Base-by-base conservation (phyloP, 1,284 basidiomycete species). In the Cutaneotrichosporon spelunceum region DNA sequence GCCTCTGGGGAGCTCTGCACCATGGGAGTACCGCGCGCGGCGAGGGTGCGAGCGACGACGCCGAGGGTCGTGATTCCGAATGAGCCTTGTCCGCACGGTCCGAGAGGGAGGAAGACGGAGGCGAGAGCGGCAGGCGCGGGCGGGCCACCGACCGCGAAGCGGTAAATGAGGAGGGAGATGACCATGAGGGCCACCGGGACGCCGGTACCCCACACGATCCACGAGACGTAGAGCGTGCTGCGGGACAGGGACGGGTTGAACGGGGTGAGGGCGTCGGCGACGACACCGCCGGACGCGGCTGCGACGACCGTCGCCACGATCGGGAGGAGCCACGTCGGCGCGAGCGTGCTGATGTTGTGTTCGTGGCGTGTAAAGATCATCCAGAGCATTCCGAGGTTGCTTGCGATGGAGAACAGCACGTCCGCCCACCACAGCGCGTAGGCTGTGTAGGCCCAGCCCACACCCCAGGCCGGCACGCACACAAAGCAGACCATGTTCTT, bases 351-450 rank as follows among this genome's bases (percentile, higher is more conserved):
- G 5, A 86, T 72, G 1, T 83, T 79, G 68, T 89, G 86, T 2
- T 78, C 77, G 39, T 91, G 89, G 9, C 80, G 76, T 0, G 84
- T 85, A 61, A 86, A 83, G 84, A 87, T 88, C 68, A 36, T 6
- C 27, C 39, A 57, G 21, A 61, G 24, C 60, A 61, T 61, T 49
- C 60, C 60, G 7, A 61, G 34, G 42, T 53, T 57, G n/a, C 44
- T 23, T 5, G 23, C 13, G 3, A 61, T 33, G 87, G 86, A 89
- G 34, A 88, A 68, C 1, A 81, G 75, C 2, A 85, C 81, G 65
- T 88, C 84, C 42, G 87, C 65, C 89, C 88, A 91, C 89, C 90
- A 91, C 11, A 89, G 70, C 1, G 72, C 83, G 84, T 88, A 88
- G 21, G 88, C 77, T 36, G 84, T 77, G 58, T 83, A 85, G 0